Conservation (phyloP, 1,139 yeast genomes). For the Pichia sp. region DNA sequence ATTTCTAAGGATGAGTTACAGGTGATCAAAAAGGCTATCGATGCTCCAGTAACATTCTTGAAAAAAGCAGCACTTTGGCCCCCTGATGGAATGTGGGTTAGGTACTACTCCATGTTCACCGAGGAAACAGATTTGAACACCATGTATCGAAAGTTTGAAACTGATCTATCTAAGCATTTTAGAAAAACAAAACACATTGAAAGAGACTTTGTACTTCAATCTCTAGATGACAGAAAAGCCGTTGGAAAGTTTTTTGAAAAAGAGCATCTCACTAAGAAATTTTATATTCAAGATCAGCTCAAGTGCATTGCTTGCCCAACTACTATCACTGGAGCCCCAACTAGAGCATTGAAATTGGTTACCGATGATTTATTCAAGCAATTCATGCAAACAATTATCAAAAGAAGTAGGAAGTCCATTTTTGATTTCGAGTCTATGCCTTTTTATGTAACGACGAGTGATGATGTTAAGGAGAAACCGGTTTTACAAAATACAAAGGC, state of each 20-base stretch:
- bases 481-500: slow-evolving; percentile 17
- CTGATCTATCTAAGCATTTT: slow-evolving; percentile 35
- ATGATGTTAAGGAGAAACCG: slow-evolving; percentile 11
- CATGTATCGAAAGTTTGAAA: slow-evolving; percentile 46
- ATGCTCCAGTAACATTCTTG: slow-evolving; percentile 44
- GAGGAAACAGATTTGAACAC: slow-evolving; percentile 41
- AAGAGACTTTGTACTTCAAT: slow-evolving; percentile 35
- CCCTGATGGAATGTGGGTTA: slow-evolving; percentile 55
- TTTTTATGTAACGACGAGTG: slow-evolving; percentile 34
- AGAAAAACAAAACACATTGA: slow-evolving; percentile 17
- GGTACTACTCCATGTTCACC: slow-evolving; percentile 53
- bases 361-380: slow-evolving; percentile 29
- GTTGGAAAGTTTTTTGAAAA: slow-evolving; percentile 45
- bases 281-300: slow-evolving; percentile 50
- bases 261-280: slow-evolving; percentile 28
- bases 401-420: slow-evolving; percentile 39
- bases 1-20: slow-evolving; percentile 41
- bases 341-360: slow-evolving; percentile 29
- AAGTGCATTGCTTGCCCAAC: slow-evolving; percentile 60
- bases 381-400: slow-evolving; percentile 39
- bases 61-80: slow-evolving; percentile 67
- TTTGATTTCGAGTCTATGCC: slow-evolving; percentile 41
- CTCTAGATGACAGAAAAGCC: slow-evolving; percentile 41
- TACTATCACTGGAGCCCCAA: slow-evolving; percentile 30
- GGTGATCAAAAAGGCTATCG: slow-evolving; percentile 43